Conservation (phyloP, 768 basidiomycete species). For the Rhodotorula diobovata region DNA sequence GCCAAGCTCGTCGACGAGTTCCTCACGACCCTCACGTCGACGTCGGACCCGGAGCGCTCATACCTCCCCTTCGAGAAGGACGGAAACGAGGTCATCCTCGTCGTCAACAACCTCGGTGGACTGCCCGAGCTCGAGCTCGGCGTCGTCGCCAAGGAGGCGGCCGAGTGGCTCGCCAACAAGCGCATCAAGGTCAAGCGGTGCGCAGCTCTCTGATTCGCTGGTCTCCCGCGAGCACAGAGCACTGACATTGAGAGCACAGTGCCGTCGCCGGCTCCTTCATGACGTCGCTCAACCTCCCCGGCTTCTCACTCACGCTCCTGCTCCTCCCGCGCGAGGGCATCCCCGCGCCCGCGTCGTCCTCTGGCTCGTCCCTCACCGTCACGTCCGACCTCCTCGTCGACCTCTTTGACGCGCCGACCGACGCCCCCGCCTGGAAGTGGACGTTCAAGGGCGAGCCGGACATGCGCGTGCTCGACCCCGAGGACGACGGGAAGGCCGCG, state of each 20-base stretch:
- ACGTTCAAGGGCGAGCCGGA: constrained; percentile 31
- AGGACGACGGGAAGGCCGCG: constrained; percentile 3
- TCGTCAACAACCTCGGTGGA: constrained; percentile 50
- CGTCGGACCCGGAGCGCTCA: constrained; percentile 47
- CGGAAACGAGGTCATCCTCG: constrained; percentile 47
- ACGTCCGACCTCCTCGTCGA: constrained; percentile 46
- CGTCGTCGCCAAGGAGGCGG: constrained; percentile 41
- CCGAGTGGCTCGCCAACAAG: constrained; percentile 28
- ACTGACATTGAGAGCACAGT: too few relatives aligned
- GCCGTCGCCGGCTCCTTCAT: constrained; percentile 42
- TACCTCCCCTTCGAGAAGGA: constrained; percentile 48
- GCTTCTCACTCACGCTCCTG: constrained; percentile 49
- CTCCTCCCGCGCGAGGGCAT: constrained; percentile 46
- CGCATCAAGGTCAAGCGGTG: constrained; percentile 41
- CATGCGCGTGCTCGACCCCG: constrained; percentile 7
- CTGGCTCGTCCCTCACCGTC: neutral
- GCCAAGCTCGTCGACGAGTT: constrained; percentile 47
- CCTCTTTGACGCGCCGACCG: constrained; percentile 45
- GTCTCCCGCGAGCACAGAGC: too few relatives aligned
- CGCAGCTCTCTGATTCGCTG: too few relatives aligned
- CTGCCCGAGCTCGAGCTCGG: constrained; percentile 44
- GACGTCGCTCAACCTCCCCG: constrained; percentile 52
- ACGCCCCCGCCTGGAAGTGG: constrained; percentile 43
- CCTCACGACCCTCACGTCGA: constrained; percentile 47
- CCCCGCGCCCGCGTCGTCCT: constrained; percentile 3